A percentile compares a stretch with the other conserved stretches of the same genome.
These are phyloP conservation scores for Colletotrichum cordylinicola DNA, from an alignment of 2,329 filamentous ascomycete species.

Conservation along the genomic window DNA sequence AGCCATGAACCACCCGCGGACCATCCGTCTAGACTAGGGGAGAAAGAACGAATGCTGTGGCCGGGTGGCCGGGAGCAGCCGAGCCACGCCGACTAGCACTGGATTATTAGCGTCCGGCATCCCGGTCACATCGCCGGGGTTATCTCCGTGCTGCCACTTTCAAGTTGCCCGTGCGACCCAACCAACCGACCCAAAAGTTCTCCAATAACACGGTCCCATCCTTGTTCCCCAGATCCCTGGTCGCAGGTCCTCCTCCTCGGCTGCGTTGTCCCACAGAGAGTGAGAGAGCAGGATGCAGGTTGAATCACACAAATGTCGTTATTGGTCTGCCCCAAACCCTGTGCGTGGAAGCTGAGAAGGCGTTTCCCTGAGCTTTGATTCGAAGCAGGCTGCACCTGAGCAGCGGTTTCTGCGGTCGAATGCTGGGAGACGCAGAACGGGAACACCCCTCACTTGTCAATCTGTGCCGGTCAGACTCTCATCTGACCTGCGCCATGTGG, in stretches of 20 bases:
- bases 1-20: background rate
- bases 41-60: background rate
- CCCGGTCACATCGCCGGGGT: background rate
- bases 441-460: background rate
- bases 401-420: background rate
- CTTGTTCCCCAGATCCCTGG: constrained; percentile 13
- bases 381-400: background rate
- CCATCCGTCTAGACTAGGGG: background rate
- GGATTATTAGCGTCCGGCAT: background rate
- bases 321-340: background rate
- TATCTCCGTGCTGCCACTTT: background rate
- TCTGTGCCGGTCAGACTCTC: background rate
- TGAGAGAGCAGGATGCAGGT: background rate
- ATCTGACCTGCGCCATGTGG: background rate
- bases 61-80: constrained; percentile 8
- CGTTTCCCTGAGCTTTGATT: background rate
- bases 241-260: background rate
- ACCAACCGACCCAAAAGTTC: background rate
- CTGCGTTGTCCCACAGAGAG: background rate
- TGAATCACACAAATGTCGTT: background rate
- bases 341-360: background rate
- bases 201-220: background rate
- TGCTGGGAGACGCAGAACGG: background rate
- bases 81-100: background rate
- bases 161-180: background rate